phyloP scores from a whole-genome alignment of 192 early-diverging fungal species.

The Coemansia erecta region DNA sequence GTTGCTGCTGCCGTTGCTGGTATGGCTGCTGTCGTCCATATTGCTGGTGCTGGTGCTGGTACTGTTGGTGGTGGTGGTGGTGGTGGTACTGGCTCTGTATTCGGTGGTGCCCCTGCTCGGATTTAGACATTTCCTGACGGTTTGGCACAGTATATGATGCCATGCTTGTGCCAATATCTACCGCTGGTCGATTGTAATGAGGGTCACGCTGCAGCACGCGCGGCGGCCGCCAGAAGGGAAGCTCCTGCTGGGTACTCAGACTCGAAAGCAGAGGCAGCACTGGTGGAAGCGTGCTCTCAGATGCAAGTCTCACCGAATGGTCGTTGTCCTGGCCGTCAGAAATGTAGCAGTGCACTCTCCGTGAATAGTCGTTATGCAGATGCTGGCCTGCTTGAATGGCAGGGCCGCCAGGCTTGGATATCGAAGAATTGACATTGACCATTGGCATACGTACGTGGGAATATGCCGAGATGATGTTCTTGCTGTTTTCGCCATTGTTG shows the following conservation, averaged over 20 bases:
- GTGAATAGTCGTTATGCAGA: constrained; percentile 33
- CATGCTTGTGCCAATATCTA: neutral
- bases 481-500: too few species aligned
- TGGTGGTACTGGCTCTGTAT: neutral
- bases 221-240: constrained; percentile 55
- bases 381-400: constrained; percentile 31
- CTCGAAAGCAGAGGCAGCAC: constrained; percentile 22
- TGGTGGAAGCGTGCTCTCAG: constrained; percentile 26
- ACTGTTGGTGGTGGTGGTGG: too few species aligned
- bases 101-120: neutral
- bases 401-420: neutral
- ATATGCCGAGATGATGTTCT: too few species aligned
- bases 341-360: constrained; percentile 46
- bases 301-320: neutral
- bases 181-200: constrained; percentile 30
- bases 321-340: constrained; percentile 17
- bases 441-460: too few species aligned
- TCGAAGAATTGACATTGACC: too few species aligned
- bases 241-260: constrained; percentile 10
- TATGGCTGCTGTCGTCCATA: too few species aligned
- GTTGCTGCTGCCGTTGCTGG: too few species aligned
- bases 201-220: constrained; percentile 48
- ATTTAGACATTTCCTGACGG: neutral
- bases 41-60: neutral
- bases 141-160: neutral